Base-by-base conservation (phyloP, 2,329 filamentous ascomycete genomes). In the Colletotrichum musicola region DNA sequence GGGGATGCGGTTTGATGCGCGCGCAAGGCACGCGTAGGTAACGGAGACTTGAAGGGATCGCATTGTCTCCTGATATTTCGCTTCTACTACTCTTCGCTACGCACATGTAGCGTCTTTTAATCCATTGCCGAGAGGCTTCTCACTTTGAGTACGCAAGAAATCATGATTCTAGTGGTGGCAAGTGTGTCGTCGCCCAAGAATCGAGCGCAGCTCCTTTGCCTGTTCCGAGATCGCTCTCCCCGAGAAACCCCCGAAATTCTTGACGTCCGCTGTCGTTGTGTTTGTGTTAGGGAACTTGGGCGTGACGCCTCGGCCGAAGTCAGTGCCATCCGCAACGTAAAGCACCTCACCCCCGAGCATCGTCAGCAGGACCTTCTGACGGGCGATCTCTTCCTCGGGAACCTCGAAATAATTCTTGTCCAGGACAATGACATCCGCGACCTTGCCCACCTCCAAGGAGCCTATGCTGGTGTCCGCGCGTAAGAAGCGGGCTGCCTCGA, bases 321-420 rank as follows among this genome's bases (percentile, higher is more conserved):
- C 57, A 1, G 72, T 66, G 1, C 72, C 74, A 1, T 75, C 64
- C 5, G 73, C 73, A 4, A 75, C 72, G 30, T 75, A 75, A 1
- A 75, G 53, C 1, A 75, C 71, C 38, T 74, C 73, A 2, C 74
- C 74, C 9, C 74, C 74, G 12, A 76, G 62, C 72, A 76, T 74
- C 16, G 74, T 76, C 4, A 76, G 68, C 25, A 76, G 51, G 1
- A 74, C 71, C 20, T 69, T 72, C 58, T 75, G 71, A 0, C 74
- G 74, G 1, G 72, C 74, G 3, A 76, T 59, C 55, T 73, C 72
- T 6, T 71, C 74, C 5, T 72, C 70, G 0, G 74, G 71, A 1
- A 76, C 72, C 49, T 73, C 62, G 50, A 76, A 73, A 67, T 75
- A 76, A 58, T 75, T 73, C 16, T 69, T 69, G 27, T 76, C 60